Conservation (phyloP, 2,329 filamentous ascomycete genomes). For the Sclerotinia nivalis region DNA sequence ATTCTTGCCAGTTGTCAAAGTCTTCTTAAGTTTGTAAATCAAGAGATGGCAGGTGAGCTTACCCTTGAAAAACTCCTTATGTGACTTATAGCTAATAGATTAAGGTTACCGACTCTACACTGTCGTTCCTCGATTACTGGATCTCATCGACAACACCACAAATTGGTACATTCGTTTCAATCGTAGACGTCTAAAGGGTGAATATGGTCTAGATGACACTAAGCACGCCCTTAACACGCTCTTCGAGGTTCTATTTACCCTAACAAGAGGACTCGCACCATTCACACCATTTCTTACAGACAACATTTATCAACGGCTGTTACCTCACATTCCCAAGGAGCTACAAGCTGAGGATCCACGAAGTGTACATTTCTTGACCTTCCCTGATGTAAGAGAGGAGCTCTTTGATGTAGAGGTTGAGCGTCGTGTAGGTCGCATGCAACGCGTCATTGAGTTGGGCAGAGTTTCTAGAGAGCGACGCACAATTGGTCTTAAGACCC, state of each 20-base stretch:
- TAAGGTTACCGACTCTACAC: constrained; percentile 77
- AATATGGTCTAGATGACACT: constrained; percentile 82
- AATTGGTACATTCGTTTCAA: constrained; percentile 99
- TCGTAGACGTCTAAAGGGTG: constrained; percentile 85
- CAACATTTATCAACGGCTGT: constrained; percentile 83
- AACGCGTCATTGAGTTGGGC: constrained; percentile 89
- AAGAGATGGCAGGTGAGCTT: constrained; percentile 77
- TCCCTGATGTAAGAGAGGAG: constrained; percentile 84
- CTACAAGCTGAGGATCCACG: constrained; percentile 70
- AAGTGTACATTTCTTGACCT: constrained; percentile 89
- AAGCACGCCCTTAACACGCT: constrained; percentile 89
- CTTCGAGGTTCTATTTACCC: constrained; percentile 88
- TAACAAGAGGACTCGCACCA: constrained; percentile 84
- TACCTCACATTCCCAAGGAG: constrained; percentile 76
- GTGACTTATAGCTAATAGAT: constrained; percentile 22
- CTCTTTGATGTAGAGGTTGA: constrained; percentile 86
- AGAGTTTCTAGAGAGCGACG: constrained; percentile 84
- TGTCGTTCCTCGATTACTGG: constrained; percentile 80
- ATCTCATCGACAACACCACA: constrained; percentile 90
- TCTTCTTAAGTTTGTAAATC: constrained; percentile 85
- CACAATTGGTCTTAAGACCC: constrained; percentile 84
- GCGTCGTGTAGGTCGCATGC: constrained; percentile 86
- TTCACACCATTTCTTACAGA: constrained; percentile 97
- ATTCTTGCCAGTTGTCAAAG: constrained; percentile 91
- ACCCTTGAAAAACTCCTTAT: not conserved